A percentile compares a stretch with the other conserved stretches of the same genome.
Evolutionary conservation across 768 basidiomycete genomes (phyloP).

Genomic region (Hericium erinaceus): DNA sequence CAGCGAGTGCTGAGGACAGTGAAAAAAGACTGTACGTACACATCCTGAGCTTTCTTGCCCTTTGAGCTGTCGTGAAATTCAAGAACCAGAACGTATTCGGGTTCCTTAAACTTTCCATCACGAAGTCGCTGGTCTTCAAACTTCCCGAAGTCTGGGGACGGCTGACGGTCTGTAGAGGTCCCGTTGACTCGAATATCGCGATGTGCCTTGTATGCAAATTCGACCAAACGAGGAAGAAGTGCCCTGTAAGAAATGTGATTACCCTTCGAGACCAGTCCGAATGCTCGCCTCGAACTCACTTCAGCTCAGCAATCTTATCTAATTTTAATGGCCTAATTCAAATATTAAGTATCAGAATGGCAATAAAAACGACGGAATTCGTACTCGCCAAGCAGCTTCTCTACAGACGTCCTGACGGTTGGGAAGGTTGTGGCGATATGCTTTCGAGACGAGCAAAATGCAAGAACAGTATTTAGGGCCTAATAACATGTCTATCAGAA

Average conservation of each 20-base stretch:
- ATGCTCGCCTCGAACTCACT: constrained; percentile 33
- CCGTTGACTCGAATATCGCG: constrained; percentile 49
- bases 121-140: constrained; percentile 1
- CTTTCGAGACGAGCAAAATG: constrained; percentile 76
- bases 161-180: constrained; percentile 18
- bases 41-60: background rate
- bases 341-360: background rate
- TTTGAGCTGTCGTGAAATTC: constrained; percentile 39
- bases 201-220: constrained; percentile 71
- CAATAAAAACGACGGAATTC: constrained; percentile 9
- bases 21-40: constrained; percentile 2
- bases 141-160: constrained; percentile 29
- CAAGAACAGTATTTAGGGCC: constrained; percentile 85
- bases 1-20: background rate
- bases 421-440: constrained; percentile 75
- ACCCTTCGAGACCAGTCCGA: background rate
- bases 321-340: constrained; percentile 63
- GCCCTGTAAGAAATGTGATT: constrained; percentile 35
- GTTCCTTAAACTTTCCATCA: constrained; percentile 23
- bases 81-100: constrained; percentile 41
- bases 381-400: constrained; percentile 67
- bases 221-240: constrained; percentile 72
- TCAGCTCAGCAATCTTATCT: constrained; percentile 72
- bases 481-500: constrained; percentile 18
- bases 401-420: constrained; percentile 68